Conservation (phyloP, 148 eudicot species). For the Rhododendron molle region DNA sequence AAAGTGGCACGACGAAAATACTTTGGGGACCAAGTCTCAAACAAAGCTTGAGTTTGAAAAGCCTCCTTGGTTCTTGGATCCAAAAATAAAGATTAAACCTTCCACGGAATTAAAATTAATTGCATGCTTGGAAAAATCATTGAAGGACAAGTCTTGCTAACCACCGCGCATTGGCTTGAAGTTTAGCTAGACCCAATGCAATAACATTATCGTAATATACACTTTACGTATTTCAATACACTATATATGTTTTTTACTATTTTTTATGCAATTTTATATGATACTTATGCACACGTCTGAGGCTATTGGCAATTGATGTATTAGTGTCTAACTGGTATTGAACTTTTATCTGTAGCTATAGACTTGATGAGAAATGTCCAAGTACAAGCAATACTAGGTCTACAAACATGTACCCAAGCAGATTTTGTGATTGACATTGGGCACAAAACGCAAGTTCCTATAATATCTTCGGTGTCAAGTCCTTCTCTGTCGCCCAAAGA, state of each 20-base stretch:
- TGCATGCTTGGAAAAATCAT: not conserved
- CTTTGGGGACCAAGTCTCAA: too few species aligned
- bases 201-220: not conserved
- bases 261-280: not conserved
- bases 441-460: slow-evolving; percentile 49
- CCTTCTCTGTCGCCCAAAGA: slow-evolving; percentile 43
- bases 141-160: not conserved
- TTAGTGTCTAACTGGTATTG: not conserved
- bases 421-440: slow-evolving; percentile 50
- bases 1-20: too few species aligned
- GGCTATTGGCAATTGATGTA: not conserved
- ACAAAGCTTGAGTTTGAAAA: not conserved
- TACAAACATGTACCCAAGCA: slow-evolving; percentile 48
- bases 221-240: not conserved
- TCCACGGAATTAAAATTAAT: not conserved
- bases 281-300: not conserved
- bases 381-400: slow-evolving; percentile 28
- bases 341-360: slow-evolving; percentile 30
- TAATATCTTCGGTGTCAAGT: slow-evolving; percentile 51
- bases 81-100: not conserved
- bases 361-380: slow-evolving; percentile 12
- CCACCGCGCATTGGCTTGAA: not conserved
- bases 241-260: not conserved
- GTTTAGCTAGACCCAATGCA: not conserved
- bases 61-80: not conserved